Conservation (phyloP, 1,284 basidiomycete species). For the Pascua sp. region DNA sequence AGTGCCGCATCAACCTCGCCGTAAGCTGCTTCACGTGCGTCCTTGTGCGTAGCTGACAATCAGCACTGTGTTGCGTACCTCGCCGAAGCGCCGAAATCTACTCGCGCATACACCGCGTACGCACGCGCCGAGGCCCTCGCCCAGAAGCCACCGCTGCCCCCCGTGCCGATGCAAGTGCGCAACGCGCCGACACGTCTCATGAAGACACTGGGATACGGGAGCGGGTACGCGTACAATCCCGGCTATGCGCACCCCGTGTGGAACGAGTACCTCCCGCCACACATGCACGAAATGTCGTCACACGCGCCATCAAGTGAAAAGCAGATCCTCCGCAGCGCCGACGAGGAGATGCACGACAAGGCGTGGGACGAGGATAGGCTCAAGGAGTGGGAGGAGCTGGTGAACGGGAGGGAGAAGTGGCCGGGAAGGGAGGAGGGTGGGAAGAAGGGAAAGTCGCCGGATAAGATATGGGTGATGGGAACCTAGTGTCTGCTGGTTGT, state of each 20-base stretch:
- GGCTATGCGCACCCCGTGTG: slow-evolving; percentile 69
- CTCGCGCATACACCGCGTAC: slow-evolving; percentile 73
- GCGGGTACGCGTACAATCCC: slow-evolving; percentile 75
- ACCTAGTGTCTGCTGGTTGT: too few relatives aligned
- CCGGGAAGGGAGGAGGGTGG: slow-evolving; percentile 50
- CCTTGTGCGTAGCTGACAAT: background rate
- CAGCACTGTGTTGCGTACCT: slow-evolving; percentile 75
- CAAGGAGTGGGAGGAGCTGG: slow-evolving; percentile 65
- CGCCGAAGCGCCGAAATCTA: slow-evolving; percentile 77
- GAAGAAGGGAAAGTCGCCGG: background rate
- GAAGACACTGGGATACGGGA: slow-evolving; percentile 73
- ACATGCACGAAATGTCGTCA: slow-evolving; percentile 44
- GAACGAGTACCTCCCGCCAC: slow-evolving; percentile 56
- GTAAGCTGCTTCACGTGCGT: slow-evolving; percentile 25
- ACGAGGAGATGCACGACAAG: slow-evolving; percentile 58
- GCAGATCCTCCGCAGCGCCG: slow-evolving; percentile 57
- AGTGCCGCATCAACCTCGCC: slow-evolving; percentile 52
- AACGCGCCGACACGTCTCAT: slow-evolving; percentile 82
- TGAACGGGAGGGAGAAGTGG: slow-evolving; percentile 65
- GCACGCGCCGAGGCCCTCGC: slow-evolving; percentile 65
- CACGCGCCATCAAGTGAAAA: slow-evolving; percentile 19
- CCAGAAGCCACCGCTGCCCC: slow-evolving; percentile 47
- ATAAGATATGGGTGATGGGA: too few relatives aligned
- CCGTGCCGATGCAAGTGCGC: slow-evolving; percentile 69
- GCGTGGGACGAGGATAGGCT: slow-evolving; percentile 71